Conservation (phyloP, 139 green algal species). For the Tetradesmus obliquus region DNA sequence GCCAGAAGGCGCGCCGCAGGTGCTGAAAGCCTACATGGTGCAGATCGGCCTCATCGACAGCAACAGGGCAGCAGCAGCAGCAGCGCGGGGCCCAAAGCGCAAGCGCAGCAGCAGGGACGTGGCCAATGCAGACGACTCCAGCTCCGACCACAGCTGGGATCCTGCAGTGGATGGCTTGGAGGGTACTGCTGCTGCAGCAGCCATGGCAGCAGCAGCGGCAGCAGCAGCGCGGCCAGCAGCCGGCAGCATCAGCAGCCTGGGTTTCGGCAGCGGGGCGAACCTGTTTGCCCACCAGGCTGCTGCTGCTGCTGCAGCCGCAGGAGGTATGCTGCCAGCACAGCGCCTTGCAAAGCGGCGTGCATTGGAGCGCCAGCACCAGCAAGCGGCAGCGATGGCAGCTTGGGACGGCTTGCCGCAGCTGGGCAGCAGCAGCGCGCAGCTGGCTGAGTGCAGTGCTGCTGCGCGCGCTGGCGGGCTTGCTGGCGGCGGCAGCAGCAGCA, state of each 20-base stretch:
- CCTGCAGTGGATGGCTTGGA: not conserved
- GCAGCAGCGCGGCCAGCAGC: not conserved
- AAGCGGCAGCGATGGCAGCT: not conserved
- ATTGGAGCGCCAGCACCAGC: not conserved
- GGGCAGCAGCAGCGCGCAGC: not conserved
- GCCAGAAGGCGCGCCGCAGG: slow-evolving; percentile 17
- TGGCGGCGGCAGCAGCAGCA: not conserved
- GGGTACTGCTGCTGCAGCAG: not conserved
- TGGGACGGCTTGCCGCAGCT: not conserved
- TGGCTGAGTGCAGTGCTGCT: too few relatives aligned
- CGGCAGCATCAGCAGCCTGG: not conserved
- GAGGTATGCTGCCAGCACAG: not conserved
- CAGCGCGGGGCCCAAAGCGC: not conserved
- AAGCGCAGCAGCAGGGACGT: slow-evolving; percentile 30
- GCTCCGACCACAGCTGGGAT: slow-evolving; percentile 12
- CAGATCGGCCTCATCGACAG: slow-evolving; percentile 36
- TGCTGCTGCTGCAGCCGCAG: too few relatives aligned
- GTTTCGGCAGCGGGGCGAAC: not conserved
- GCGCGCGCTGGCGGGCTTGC: too few relatives aligned
- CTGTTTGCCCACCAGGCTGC: not conserved
- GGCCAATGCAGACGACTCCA: not conserved
- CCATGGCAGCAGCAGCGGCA: not conserved
- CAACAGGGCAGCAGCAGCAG: not conserved
- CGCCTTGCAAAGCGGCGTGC: not conserved
- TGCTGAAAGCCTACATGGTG: slow-evolving; percentile 44